phyloP scores from a whole-genome alignment of 2,329 filamentous ascomycete genomes.

The Dendrostoma leiphaemia region DNA sequence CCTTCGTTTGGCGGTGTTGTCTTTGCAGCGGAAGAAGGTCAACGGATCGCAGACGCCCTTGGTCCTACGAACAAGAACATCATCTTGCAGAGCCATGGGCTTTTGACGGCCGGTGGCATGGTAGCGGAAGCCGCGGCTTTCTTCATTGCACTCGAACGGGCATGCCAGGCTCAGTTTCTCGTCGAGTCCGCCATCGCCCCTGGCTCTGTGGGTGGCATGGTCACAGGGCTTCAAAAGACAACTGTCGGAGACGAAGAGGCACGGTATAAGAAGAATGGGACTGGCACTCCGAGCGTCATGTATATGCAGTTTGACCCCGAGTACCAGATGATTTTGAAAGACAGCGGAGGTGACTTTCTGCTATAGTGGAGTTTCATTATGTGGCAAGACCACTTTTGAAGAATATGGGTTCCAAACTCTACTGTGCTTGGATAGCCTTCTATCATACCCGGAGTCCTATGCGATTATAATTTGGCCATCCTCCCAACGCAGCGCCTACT shows the following conservation, averaged over 20 bases:
- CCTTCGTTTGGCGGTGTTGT: slow-evolving; percentile 47
- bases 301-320: slow-evolving; percentile 11
- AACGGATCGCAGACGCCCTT: slow-evolving; percentile 58
- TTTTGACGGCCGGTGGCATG: slow-evolving; percentile 65
- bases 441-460: too few species aligned
- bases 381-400: too few species aligned
- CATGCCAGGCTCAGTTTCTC: slow-evolving; percentile 64
- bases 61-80: slow-evolving; percentile 55
- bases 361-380: too few species aligned
- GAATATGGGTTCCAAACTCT: too few species aligned
- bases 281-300: slow-evolving; percentile 1
- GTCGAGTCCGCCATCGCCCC: slow-evolving; percentile 56
- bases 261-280: slow-evolving; percentile 25
- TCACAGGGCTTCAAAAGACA: slow-evolving; percentile 30
- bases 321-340: slow-evolving; percentile 4
- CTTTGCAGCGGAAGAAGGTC: slow-evolving; percentile 61
- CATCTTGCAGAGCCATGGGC: slow-evolving; percentile 68
- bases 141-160: slow-evolving; percentile 65
- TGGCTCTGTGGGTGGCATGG: slow-evolving; percentile 16
- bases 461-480: too few species aligned
- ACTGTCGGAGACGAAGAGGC: slow-evolving; percentile 41
- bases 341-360: neutral
- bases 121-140: slow-evolving; percentile 71
- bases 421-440: too few species aligned
- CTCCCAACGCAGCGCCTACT: too few species aligned